Evolutionary conservation across 2,329 filamentous ascomycete genomes (phyloP).

Genomic region (Fusarium sp.): DNA sequence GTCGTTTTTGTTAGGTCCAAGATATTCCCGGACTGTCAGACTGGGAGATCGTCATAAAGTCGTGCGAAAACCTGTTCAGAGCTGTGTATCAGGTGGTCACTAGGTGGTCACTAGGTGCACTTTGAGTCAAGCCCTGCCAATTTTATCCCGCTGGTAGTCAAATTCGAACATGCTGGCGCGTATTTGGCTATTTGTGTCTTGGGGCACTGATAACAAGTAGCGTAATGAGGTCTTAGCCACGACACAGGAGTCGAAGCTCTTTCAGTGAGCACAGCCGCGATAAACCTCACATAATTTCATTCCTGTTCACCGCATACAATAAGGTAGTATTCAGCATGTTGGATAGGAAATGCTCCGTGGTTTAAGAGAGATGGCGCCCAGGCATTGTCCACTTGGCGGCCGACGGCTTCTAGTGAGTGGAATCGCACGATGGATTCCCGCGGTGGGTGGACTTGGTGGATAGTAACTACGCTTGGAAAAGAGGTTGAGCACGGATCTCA

Average conservation of each 20-base stretch:
- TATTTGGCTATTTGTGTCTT: not conserved
- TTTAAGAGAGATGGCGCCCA: conserved; percentile 14
- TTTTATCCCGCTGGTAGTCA: not conserved
- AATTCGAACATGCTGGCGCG: not conserved
- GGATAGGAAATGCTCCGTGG: conserved; percentile 4
- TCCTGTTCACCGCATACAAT: not conserved
- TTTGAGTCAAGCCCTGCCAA: not conserved
- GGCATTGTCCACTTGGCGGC: conserved; percentile 34
- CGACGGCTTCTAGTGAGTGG: conserved; percentile 5
- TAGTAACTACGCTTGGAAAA: conserved; percentile 5
- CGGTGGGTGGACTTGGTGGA: conserved; percentile 18
- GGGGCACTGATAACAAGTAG: not conserved
- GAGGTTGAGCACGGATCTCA: conserved; percentile 28
- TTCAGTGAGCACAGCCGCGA: not conserved
- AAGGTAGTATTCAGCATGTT: not conserved
- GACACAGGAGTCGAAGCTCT: not conserved
- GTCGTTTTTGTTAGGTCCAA: not conserved
- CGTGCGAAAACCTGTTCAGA: not conserved
- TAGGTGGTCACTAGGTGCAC: not conserved
- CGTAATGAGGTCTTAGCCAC: not conserved
- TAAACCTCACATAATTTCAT: not conserved
- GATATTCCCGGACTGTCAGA: conserved; percentile 6
- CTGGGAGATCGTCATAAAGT: not conserved
- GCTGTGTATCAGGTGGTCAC: not conserved
- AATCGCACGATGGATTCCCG: conserved; percentile 32